Conservation (phyloP, 495 filamentous ascomycete genomes). For the Xylaria acuta region DNA sequence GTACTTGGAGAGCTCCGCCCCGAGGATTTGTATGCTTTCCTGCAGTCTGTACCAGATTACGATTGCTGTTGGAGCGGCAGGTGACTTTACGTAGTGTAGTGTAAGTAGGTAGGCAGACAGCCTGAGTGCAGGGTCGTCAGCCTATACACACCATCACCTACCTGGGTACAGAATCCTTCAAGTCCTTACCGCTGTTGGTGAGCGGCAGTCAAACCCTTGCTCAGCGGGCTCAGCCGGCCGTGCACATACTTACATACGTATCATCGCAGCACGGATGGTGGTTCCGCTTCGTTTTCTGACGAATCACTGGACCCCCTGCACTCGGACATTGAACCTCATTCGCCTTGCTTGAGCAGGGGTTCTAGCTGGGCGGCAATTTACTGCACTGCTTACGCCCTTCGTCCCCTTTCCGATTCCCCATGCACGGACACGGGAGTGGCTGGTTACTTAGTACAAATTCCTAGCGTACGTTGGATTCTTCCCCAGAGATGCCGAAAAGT, state of each 20-base stretch:
- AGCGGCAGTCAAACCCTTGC: slow-evolving; percentile 6
- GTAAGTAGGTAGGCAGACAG: background rate
- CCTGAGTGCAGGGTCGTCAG: background rate
- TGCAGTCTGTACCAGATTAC: background rate
- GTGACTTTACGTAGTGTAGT: too few species aligned
- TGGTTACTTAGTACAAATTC: background rate
- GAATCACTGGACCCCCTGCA: slow-evolving; percentile 1
- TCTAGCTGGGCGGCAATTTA: background rate
- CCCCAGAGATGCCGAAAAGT: slow-evolving; percentile 10
- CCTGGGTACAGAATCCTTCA: slow-evolving; percentile 10
- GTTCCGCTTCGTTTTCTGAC: slow-evolving; percentile 9
- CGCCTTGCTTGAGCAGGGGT: slow-evolving; percentile 6
- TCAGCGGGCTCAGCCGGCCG: background rate
- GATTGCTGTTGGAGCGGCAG: background rate
- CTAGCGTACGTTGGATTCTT: background rate
- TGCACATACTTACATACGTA: background rate
- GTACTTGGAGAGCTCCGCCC: background rate
- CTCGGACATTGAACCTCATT: slow-evolving; percentile 14
- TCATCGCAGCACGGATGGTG: slow-evolving; percentile 10
- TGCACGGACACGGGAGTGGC: background rate
- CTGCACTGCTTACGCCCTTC: background rate
- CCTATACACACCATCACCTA: background rate
- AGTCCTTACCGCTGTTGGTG: slow-evolving; percentile 4
- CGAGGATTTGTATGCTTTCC: background rate
- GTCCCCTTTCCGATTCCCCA: background rate